phyloP scores from a whole-genome alignment of 352 stramenopile species.

The Pythium oligandrum region DNA sequence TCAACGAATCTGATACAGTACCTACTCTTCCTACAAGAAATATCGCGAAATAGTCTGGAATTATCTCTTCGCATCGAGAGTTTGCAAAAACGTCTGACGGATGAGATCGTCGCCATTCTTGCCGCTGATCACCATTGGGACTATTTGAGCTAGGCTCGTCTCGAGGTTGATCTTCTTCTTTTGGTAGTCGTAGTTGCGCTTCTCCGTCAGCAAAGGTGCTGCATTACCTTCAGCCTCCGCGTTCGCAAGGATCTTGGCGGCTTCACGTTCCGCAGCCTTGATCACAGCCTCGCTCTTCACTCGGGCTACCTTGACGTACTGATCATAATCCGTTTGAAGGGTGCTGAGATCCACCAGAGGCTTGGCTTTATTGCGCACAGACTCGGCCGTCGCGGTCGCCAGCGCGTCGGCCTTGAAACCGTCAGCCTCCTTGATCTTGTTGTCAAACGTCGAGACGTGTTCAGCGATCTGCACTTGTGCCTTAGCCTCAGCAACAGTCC shows the following conservation, averaged over 20 bases:
- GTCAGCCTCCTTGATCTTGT: conserved; percentile 67
- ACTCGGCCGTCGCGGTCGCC: conserved; percentile 41
- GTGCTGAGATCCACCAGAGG: conserved; percentile 54
- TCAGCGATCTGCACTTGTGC: conserved; percentile 69
- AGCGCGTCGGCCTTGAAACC: conserved; percentile 66
- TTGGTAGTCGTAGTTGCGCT: conserved; percentile 76
- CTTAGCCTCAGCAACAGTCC: conserved; percentile 68
- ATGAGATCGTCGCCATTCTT: conserved; percentile 84
- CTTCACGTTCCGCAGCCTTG: conserved; percentile 60
- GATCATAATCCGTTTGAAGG: conserved; percentile 53
- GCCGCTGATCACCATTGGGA: conserved; percentile 78
- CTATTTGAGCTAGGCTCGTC: conserved; percentile 39
- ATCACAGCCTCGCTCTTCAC: conserved; percentile 59
- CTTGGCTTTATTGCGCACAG: conserved; percentile 54
- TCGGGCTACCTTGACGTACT: conserved; percentile 61
- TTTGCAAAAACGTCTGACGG: conserved; percentile 41
- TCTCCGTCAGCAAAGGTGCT: conserved; percentile 55
- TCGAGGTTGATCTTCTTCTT: conserved; percentile 68
- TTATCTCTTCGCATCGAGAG: conserved; percentile 22
- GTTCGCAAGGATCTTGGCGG: conserved; percentile 41
- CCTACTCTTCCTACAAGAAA: too few species aligned
- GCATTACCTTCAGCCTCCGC: conserved; percentile 61
- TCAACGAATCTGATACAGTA: too few species aligned
- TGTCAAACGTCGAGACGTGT: conserved; percentile 41
- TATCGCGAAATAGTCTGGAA: too few species aligned